phyloP scores from a whole-genome alignment of 441 rosid genomes.

The Melastoma candidum region DNA sequence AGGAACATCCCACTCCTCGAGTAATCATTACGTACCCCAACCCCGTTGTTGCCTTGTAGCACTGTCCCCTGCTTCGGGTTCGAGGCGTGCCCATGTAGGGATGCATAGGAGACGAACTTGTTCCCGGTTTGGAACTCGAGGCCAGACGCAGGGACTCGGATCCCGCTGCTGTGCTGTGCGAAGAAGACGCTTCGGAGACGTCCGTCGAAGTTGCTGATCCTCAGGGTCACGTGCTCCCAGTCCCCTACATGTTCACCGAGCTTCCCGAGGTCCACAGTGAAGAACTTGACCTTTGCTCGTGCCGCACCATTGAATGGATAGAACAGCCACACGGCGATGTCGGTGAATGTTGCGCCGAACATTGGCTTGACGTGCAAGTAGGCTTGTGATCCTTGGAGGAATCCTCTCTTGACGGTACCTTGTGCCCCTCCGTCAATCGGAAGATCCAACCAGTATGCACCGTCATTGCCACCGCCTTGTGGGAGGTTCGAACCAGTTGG shows the following conservation, averaged over 20 bases:
- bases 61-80: conserved; percentile 48
- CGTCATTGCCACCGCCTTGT: conserved; percentile 63
- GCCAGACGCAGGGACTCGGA: conserved; percentile 48
- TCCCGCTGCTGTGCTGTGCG: conserved; percentile 59
- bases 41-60: conserved; percentile 44
- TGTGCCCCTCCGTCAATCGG: conserved; percentile 35
- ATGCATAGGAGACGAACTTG: conserved; percentile 46
- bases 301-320: conserved; percentile 88
- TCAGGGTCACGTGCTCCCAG: conserved; percentile 76
- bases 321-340: conserved; percentile 61
- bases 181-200: conserved; percentile 40
- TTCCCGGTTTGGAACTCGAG: conserved; percentile 45
- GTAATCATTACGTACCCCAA: conserved; percentile 67
- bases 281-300: conserved; percentile 47
- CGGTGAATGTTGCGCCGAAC: conserved; percentile 70
- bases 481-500: conserved; percentile 71
- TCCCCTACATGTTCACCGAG: conserved; percentile 88
- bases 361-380: conserved; percentile 71
- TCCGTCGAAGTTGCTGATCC: conserved; percentile 71
- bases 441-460: conserved; percentile 70
- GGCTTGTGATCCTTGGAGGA: conserved; percentile 30
- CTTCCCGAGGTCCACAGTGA: conserved; percentile 38
- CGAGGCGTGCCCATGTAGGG: conserved; percentile 78
- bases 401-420: conserved; percentile 60
- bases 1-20: conserved; percentile 34